Conservation (phyloP, 2,329 filamentous ascomycete species). For the Fusarium lyarnte region DNA sequence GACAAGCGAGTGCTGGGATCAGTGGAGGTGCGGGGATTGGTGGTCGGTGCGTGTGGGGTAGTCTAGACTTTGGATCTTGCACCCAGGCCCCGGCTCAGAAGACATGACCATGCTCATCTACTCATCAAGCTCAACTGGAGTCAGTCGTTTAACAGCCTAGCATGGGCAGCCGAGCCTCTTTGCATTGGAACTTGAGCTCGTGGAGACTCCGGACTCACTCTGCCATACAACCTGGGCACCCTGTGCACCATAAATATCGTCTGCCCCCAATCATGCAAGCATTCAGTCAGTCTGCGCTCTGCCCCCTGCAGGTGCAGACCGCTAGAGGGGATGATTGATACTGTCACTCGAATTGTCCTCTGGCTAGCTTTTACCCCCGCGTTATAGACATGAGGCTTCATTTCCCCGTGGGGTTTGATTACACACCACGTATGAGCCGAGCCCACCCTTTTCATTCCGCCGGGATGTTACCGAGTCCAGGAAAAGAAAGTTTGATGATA, state of each 20-base stretch:
- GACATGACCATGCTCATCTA: not conserved
- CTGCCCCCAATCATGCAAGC: not conserved
- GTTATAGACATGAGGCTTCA: conserved; percentile 24
- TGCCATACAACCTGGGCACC: not conserved
- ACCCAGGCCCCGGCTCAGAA: conserved; percentile 13
- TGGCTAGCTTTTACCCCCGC: conserved; percentile 19
- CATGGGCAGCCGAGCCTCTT: conserved; percentile 11
- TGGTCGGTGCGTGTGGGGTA: conserved; percentile 42
- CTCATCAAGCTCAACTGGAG: not conserved
- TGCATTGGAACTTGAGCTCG: conserved; percentile 33
- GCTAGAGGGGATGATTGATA: conserved; percentile 11
- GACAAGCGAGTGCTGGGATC: conserved; percentile 27
- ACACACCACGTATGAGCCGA: conserved; percentile 28
- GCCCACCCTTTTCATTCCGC: conserved; percentile 25
- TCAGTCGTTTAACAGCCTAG: conserved; percentile 8
- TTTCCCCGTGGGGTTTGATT: conserved; percentile 33
- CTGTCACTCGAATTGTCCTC: conserved; percentile 18
- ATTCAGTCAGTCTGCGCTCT: not conserved
- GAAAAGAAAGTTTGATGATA: conserved; percentile 3
- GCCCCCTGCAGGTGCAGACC: conserved; percentile 21
- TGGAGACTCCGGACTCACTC: not conserved
- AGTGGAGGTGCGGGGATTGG: conserved; percentile 42
- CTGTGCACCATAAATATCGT: not conserved
- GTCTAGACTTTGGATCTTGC: conserved; percentile 33
- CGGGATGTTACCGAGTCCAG: conserved; percentile 18